Percentiles rank a stretch among this genome's conserved stretches.
These are phyloP conservation scores for Hyaloscypha hepaticicola DNA, from an alignment of 495 filamentous ascomycete species.

Conservation along the genomic window DNA sequence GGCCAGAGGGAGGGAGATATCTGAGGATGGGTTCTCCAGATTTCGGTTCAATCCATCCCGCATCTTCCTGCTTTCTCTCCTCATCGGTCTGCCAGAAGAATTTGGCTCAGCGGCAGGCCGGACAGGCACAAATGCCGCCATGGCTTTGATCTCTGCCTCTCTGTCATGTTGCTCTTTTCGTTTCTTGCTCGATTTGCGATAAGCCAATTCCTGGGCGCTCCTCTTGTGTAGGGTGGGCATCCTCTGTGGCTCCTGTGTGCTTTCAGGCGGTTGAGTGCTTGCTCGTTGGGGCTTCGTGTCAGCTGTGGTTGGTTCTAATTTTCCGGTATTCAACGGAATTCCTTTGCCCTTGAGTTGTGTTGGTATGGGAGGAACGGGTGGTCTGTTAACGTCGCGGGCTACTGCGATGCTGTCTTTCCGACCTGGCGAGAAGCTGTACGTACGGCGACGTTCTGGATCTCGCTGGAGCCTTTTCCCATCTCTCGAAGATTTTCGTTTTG, in stretches of 20 bases:
- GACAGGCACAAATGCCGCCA: constrained; percentile 65
- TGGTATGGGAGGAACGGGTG: constrained; percentile 37
- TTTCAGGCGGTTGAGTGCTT: constrained; percentile 35
- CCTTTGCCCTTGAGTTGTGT: constrained; percentile 26
- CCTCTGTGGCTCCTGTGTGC: constrained; percentile 48
- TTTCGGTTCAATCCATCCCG: constrained; percentile 57
- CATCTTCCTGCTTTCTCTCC: constrained; percentile 63
- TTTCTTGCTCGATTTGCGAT: constrained; percentile 73
- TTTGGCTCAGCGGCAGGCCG: constrained; percentile 55
- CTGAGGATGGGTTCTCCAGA: constrained; percentile 63
- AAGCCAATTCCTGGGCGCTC: constrained; percentile 54
- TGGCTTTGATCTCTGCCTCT: constrained; percentile 83
- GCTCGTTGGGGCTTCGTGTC: constrained; percentile 33
- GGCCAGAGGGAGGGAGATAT: constrained; percentile 68
- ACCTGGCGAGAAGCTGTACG: constrained; percentile 55
- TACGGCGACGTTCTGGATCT: constrained; percentile 39
- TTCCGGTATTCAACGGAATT: constrained; percentile 28
- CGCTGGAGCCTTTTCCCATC: constrained; percentile 48
- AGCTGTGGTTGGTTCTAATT: constrained; percentile 24
- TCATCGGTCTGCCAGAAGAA: constrained; percentile 49
- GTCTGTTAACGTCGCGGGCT: constrained; percentile 30
- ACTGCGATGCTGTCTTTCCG: constrained; percentile 47
- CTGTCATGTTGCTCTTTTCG: constrained; percentile 70
- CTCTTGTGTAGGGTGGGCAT: constrained; percentile 70
- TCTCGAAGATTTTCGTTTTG: constrained; percentile 33